phyloP scores from a whole-genome alignment of 1,284 basidiomycete species.

The Cryptococcus sp. region DNA sequence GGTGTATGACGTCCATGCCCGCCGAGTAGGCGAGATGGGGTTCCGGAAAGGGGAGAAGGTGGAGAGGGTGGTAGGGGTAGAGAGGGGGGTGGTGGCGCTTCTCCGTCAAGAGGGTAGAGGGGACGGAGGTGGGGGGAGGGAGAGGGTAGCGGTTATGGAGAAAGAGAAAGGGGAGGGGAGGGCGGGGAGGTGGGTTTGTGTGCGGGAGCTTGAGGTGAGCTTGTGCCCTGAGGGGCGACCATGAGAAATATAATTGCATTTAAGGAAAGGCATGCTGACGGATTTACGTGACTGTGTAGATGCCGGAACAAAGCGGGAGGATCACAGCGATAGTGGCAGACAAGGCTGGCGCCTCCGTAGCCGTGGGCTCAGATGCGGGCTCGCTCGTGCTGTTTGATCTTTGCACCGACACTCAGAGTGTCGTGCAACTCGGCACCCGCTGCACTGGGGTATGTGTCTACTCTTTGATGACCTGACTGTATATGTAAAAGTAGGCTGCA shows the following conservation, averaged over 20 bases:
- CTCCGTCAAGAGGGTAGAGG: not conserved
- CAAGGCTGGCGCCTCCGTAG: not conserved
- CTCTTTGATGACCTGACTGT: not conserved
- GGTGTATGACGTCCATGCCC: not conserved
- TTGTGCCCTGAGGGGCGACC: no score
- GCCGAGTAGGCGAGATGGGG: not conserved
- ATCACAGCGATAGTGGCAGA: not conserved
- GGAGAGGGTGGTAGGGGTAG: not conserved
- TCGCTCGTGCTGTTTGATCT: slow-evolving; percentile 3
- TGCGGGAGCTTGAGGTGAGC: not conserved
- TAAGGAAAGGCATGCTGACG: not conserved
- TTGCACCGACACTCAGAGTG: not conserved
- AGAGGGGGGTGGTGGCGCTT: not conserved
- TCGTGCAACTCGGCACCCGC: not conserved
- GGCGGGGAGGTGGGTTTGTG: not conserved
- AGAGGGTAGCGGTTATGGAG: slow-evolving; percentile 4
- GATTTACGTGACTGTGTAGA: not conserved
- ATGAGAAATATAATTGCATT: no score
- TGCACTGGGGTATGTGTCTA: not conserved
- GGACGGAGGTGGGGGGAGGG: not conserved
- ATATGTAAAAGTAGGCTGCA: not conserved
- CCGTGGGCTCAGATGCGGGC: not conserved
- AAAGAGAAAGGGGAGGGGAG: slow-evolving; percentile 5
- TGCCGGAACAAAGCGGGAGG: not conserved
- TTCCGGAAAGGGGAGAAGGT: not conserved